Percentiles rank a stretch among this genome's conserved stretches.
These are phyloP conservation scores for Leccinum subtestaceum DNA, from an alignment of 768 basidiomycete genomes.

Conservation along the genomic window DNA sequence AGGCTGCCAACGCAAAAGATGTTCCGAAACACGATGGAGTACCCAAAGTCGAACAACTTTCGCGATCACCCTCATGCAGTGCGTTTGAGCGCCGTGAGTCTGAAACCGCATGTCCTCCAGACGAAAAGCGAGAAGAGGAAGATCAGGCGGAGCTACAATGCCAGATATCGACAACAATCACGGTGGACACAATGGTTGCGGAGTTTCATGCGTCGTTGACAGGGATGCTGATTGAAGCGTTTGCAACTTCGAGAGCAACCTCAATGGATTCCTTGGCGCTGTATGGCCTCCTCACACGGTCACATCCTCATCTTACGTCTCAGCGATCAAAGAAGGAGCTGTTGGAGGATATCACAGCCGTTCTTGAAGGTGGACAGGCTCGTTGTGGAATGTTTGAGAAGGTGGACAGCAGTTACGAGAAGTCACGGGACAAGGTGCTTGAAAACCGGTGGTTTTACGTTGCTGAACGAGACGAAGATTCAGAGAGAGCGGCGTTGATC, in stretches of 20 bases:
- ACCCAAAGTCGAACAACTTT: conserved; percentile 2
- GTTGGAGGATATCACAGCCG: conserved; percentile 45
- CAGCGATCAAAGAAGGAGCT: conserved; percentile 41
- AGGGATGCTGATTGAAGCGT: conserved; percentile 67
- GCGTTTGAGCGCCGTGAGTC: not conserved
- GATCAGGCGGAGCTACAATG: not conserved
- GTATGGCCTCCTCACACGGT: conserved; percentile 48
- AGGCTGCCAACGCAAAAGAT: not conserved
- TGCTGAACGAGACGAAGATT: conserved; percentile 66
- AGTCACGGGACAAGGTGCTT: conserved; percentile 48
- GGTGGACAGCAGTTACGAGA: conserved; percentile 62
- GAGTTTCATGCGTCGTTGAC: conserved; percentile 44
- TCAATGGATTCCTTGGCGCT: conserved; percentile 56
- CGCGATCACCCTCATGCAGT: conserved; percentile 11
- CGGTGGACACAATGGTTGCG: conserved; percentile 11
- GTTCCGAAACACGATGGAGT: not conserved
- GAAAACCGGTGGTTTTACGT: conserved; percentile 67
- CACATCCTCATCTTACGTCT: conserved; percentile 49
- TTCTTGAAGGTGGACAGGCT: conserved; percentile 44
- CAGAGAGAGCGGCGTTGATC: conserved; percentile 65
- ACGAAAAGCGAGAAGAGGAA: conserved; percentile 5
- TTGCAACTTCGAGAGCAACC: conserved; percentile 71
- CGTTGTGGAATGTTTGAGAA: conserved; percentile 68
- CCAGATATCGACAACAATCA: not conserved
- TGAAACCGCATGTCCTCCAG: not conserved